A percentile compares a stretch with the other conserved stretches of the same genome.
phyloP scores from a whole-genome alignment of 2,329 filamentous ascomycete genomes.

The Penicillium janthinellum region DNA sequence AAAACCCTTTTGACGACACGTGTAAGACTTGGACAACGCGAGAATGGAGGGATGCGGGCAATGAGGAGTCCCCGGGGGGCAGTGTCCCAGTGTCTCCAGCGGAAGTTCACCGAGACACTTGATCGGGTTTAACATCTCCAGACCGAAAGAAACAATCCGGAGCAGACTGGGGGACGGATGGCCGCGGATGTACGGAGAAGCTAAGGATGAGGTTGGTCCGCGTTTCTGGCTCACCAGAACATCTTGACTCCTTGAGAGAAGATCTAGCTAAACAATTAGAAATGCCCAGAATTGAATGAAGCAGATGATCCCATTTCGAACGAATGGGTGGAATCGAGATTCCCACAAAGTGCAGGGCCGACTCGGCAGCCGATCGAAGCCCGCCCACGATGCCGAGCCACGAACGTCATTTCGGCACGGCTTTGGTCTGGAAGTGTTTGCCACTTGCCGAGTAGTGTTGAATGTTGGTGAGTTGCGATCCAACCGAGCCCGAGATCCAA shows the following conservation, averaged over 20 bases:
- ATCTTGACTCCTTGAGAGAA: not conserved
- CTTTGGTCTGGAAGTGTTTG: not conserved
- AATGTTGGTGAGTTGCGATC: not conserved
- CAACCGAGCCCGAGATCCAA: not conserved
- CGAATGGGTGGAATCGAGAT: not conserved
- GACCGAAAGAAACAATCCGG: conserved; percentile 11
- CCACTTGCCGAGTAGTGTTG: not conserved
- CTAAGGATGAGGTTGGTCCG: not conserved
- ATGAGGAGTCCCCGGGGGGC: conserved; percentile 8
- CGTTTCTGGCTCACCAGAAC: conserved; percentile 8
- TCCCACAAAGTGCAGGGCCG: not conserved
- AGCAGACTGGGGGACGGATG: conserved; percentile 21
- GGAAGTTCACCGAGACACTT: conserved; percentile 22
- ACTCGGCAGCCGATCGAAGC: not conserved
- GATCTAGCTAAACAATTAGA: not conserved
- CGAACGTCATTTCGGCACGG: conserved; percentile 10
- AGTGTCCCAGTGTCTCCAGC: not conserved
- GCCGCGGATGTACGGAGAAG: conserved; percentile 5
- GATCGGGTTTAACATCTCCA: conserved; percentile 17
- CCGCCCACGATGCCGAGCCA: conserved; percentile 13
- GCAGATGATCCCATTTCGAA: not conserved
- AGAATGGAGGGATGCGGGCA: not conserved
- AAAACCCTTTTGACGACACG: conserved; percentile 3
- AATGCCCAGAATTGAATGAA: not conserved
- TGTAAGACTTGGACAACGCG: not conserved